Base-by-base conservation (phyloP, 306 rosid species). In the Prunus kanzakura region DNA sequence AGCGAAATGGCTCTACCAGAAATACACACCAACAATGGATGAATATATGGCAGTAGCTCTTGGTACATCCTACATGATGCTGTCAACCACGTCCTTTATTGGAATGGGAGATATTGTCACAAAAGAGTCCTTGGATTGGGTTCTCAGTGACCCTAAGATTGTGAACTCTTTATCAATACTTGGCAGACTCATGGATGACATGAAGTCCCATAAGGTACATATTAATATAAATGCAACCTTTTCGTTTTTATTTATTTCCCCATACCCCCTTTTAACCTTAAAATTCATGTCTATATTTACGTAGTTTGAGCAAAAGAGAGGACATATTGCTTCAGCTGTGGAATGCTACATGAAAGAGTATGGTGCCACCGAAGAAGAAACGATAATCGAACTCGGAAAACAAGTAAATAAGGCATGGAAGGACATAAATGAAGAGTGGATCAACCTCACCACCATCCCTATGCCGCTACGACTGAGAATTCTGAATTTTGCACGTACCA, bases 1-100 rank as follows among this genome's bases (percentile, higher is more conserved):
- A 47, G 88, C 88, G 8, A 79, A 70, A 73, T 84, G 93, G 90
- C 49, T 76, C 30, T 58, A 86, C 23, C 30, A 45, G 4, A 74
- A 77, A 11, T 64, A 81, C 61, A 68, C 45, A 3, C 90, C 87
- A 32, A 79, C 82, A 20, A 15, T 46, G 4, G 86, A 82, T 6
- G 87, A 86, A 55, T 84, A 89, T 51, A 43, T 78, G 32, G 0
- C 11, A 4, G 8, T 52, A 22, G 72, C 80, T 25, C n/a, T 64
- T 14, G 38, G 0, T 11, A 32, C 74, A 11, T 23, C 60, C 5
- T 56, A 11, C 18, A 6, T 0, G 3, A 1, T 32, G 49, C 56
- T 57, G 1, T 8, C 41, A 10, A 35, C n/a, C 23, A 14, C n/a
- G 3, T 76, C 65, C 25, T 29, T 71, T 20, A 3, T 56, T 23